Evolutionary conservation across 805 yeast species (phyloP).

Genomic region (Metschnikowia cubensis): DNA sequence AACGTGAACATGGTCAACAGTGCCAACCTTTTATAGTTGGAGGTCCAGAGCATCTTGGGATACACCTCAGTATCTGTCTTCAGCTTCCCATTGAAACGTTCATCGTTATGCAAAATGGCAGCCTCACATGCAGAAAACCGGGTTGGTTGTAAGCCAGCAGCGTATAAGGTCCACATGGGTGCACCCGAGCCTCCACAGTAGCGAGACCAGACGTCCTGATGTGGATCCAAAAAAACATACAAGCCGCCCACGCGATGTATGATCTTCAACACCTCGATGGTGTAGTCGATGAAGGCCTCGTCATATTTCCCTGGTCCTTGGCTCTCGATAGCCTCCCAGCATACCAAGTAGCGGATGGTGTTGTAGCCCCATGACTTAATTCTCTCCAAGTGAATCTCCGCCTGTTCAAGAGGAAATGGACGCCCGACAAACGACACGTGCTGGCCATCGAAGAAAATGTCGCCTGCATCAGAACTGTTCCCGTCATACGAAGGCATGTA

Average conservation of each 20-base stretch:
- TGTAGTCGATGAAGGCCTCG: slow-evolving; percentile 66
- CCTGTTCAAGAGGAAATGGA: slow-evolving; percentile 75
- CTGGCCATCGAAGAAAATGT: slow-evolving; percentile 65
- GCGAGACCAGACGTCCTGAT: slow-evolving; percentile 93
- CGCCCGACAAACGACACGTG: slow-evolving; percentile 75
- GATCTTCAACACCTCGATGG: slow-evolving; percentile 56
- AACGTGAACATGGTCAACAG: slow-evolving; percentile 78
- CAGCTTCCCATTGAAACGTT: slow-evolving; percentile 28
- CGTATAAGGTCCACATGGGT: slow-evolving; percentile 87
- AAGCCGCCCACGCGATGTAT: slow-evolving; percentile 64
- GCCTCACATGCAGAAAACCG: slow-evolving; percentile 72
- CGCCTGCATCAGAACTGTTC: slow-evolving; percentile 30
- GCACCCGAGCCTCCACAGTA: slow-evolving; percentile 91
- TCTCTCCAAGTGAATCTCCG: slow-evolving; percentile 61
- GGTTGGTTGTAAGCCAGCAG: slow-evolving; percentile 82
- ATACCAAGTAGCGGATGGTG: slow-evolving; percentile 66
- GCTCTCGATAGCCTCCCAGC: slow-evolving; percentile 95
- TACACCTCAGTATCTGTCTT: slow-evolving; percentile 42
- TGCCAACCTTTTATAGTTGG: slow-evolving; percentile 77
- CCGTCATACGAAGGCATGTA: slow-evolving; percentile 40
- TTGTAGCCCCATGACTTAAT: slow-evolving; percentile 82
- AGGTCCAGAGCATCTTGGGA: slow-evolving; percentile 91
- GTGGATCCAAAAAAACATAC: slow-evolving; percentile 80
- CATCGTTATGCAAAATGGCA: slow-evolving; percentile 66
- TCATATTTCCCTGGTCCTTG: slow-evolving; percentile 82